phyloP scores from a whole-genome alignment of 1,284 basidiomycete genomes.

The Kwoniella shivajii region DNA sequence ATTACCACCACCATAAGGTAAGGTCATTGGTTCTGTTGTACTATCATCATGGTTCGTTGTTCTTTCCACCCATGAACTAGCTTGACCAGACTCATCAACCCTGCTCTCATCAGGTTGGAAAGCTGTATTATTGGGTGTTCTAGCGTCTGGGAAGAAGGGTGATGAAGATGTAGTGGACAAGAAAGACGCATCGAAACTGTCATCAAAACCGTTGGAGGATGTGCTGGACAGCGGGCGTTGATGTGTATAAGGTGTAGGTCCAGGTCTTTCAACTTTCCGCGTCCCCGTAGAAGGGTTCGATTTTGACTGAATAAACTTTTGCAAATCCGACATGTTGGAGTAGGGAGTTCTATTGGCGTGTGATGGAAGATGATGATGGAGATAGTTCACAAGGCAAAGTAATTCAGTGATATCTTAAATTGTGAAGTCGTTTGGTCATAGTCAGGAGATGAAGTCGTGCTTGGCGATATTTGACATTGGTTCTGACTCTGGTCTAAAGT shows the following conservation, averaged over 20 bases:
- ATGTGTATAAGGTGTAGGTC: not conserved
- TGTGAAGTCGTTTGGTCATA: too few relatives aligned
- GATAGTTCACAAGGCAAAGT: too few relatives aligned
- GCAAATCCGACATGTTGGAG: not conserved
- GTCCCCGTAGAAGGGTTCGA: not conserved
- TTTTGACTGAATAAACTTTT: not conserved
- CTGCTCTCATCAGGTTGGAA: not conserved
- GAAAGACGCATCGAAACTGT: conserved; percentile 1
- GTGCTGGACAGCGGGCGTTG: not conserved
- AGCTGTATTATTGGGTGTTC: conserved; percentile 10
- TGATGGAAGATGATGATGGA: too few relatives aligned
- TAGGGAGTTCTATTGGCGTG: too few relatives aligned
- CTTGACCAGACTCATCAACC: not conserved
- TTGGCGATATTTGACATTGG: too few relatives aligned
- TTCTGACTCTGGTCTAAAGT: too few relatives aligned
- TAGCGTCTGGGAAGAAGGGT: conserved; percentile 6
- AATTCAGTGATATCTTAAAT: too few relatives aligned
- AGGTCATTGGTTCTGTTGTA: not conserved
- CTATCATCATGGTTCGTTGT: not conserved
- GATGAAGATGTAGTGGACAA: not conserved
- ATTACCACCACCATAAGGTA: not conserved
- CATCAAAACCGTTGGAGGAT: conserved; percentile 1
- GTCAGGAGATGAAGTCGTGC: too few relatives aligned
- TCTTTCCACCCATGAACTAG: conserved; percentile 1
- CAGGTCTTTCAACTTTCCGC: not conserved